Percentiles rank a stretch among this genome's conserved stretches.
These are phyloP conservation scores for Borealophlyctis nickersoniae DNA, from an alignment of 192 early-diverging fungal genomes.

Conservation along the genomic window DNA sequence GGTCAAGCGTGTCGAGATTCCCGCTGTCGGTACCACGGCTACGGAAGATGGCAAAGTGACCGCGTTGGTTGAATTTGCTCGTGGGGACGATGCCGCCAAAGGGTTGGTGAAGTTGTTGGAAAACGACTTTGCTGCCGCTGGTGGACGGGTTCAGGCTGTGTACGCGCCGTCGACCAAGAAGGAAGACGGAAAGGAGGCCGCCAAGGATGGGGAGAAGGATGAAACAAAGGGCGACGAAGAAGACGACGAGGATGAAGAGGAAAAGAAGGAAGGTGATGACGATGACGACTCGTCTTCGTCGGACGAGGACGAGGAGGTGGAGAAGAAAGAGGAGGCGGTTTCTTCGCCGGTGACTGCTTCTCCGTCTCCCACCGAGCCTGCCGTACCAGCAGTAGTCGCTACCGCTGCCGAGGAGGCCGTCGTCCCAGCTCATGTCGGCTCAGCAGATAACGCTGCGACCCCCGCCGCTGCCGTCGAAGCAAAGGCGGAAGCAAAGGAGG, in stretches of 20 bases:
- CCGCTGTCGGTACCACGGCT: not conserved
- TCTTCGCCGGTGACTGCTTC: not conserved
- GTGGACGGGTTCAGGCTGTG: not conserved
- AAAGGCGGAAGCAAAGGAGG: not conserved
- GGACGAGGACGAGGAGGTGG: not conserved
- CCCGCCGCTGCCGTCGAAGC: not conserved
- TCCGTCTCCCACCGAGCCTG: not conserved
- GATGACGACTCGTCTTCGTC: not conserved
- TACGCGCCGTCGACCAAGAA: conserved; percentile 12
- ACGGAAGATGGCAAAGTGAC: not conserved
- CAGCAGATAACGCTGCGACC: not conserved
- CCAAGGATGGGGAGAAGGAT: conserved; percentile 1
- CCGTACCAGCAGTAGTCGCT: conserved; percentile 1
- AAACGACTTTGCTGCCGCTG: not conserved
- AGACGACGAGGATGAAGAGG: conserved; percentile 3
- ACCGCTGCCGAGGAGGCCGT: conserved; percentile 1
- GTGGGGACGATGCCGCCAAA: conserved; percentile 33
- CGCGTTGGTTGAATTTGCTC: conserved; percentile 33
- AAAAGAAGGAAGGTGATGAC: not conserved
- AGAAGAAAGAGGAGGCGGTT: not conserved
- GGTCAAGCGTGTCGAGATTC: conserved; percentile 23
- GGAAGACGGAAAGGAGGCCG: not conserved
- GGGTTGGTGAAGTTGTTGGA: conserved; percentile 12
- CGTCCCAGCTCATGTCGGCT: not conserved
- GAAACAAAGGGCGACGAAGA: not conserved